phyloP scores from a whole-genome alignment of 73 alveolate species.

The Stentor coeruleus region DNA sequence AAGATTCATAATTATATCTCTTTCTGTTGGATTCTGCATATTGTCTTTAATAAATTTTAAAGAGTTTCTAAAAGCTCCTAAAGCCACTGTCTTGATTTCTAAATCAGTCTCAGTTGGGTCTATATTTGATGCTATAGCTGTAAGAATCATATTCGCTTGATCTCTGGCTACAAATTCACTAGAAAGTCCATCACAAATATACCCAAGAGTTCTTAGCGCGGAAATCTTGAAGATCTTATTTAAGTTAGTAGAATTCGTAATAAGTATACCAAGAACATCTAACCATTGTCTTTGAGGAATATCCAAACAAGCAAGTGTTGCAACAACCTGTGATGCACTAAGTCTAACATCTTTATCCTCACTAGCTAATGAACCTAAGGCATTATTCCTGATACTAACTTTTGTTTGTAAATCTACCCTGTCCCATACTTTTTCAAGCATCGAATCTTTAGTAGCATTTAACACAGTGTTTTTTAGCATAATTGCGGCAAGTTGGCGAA shows the following conservation, averaged over 20 bases:
- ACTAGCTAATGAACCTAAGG: constrained; percentile 18
- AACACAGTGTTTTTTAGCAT: not conserved
- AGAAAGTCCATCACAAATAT: not conserved
- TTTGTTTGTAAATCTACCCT: not conserved
- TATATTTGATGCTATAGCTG: not conserved
- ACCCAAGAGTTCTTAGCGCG: constrained; percentile 18
- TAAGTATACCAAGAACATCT: not conserved
- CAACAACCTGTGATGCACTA: constrained; percentile 5
- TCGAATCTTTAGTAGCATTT: not conserved
- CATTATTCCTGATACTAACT: not conserved
- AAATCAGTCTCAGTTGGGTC: not conserved
- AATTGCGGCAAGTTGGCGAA: constrained; percentile 11
- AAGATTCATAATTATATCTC: not conserved
- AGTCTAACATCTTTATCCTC: constrained; percentile 11
- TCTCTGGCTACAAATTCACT: not conserved
- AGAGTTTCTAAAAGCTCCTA: constrained; percentile 8
- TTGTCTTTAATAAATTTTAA: not conserved
- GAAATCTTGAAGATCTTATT: not conserved
- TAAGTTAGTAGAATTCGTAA: not conserved
- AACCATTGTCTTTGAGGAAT: not conserved
- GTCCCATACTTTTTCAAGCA: constrained; percentile 11
- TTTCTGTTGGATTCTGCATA: not conserved
- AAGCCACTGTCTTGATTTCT: not conserved
- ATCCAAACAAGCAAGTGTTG: not conserved
- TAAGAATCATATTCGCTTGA: not conserved